Percentiles rank a stretch among this genome's conserved stretches.
These are phyloP conservation scores for Blastobotrys raffinosifermentans DNA, from an alignment of 1,139 yeast species.

Conservation along the genomic window DNA sequence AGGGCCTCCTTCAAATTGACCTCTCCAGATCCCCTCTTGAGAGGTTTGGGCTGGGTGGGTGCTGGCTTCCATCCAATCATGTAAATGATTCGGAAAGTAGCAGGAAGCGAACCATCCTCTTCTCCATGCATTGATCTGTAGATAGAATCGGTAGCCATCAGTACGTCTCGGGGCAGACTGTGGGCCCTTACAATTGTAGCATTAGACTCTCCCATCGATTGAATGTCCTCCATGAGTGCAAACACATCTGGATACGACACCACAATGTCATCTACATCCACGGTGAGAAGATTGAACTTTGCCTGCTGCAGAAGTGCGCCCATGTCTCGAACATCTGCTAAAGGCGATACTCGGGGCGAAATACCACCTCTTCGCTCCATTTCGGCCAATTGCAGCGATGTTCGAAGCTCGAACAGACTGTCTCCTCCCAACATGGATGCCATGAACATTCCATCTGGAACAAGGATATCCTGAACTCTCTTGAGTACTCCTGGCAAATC, in stretches of 20 bases:
- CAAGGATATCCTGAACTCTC: slow-evolving; percentile 54
- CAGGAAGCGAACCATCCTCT: slow-evolving; percentile 40
- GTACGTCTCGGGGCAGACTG: slow-evolving; percentile 54
- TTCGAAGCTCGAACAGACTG: slow-evolving; percentile 71
- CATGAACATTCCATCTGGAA: slow-evolving; percentile 79
- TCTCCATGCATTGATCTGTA: slow-evolving; percentile 70
- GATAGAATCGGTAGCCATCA: slow-evolving; percentile 71
- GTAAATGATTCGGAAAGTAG: slow-evolving; percentile 66
- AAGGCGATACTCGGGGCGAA: slow-evolving; percentile 74
- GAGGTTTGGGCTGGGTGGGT: slow-evolving; percentile 62
- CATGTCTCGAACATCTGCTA: slow-evolving; percentile 72
- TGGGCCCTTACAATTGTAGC: slow-evolving; percentile 56
- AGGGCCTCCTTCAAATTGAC: slow-evolving; percentile 61
- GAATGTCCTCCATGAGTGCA: slow-evolving; percentile 63
- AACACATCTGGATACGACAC: slow-evolving; percentile 76
- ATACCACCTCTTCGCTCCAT: slow-evolving; percentile 74
- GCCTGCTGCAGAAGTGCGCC: slow-evolving; percentile 69
- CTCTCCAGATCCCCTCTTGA: slow-evolving; percentile 66
- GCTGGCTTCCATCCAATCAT: slow-evolving; percentile 90
- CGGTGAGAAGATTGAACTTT: slow-evolving; percentile 72
- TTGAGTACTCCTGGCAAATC: slow-evolving; percentile 63
- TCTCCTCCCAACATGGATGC: slow-evolving; percentile 86
- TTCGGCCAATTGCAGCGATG: slow-evolving; percentile 77
- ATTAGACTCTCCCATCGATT: slow-evolving; percentile 81
- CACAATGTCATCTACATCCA: slow-evolving; percentile 78